Percentiles rank a stretch among this genome's conserved stretches.
Evolutionary conservation across 2,329 filamentous ascomycete species (phyloP).

Genomic region (Pseudocercospora crystallina): DNA sequence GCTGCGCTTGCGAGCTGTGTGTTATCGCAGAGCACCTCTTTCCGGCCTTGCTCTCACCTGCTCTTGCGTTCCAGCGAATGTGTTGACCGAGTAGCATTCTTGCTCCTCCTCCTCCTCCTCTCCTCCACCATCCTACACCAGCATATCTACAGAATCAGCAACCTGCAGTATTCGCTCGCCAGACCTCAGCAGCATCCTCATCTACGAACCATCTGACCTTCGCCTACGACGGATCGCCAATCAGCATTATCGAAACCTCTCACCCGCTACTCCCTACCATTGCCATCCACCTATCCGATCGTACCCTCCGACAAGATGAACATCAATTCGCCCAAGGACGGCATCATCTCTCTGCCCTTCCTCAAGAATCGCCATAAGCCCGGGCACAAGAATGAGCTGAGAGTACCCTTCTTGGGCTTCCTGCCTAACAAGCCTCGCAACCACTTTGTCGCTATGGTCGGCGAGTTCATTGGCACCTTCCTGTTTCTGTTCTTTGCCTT

Average conservation of each 20-base stretch:
- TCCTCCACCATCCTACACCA: not conserved
- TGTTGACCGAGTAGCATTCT: conserved; percentile 12
- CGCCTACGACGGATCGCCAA: not conserved
- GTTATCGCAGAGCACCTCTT: not conserved
- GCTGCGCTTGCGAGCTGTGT: not conserved
- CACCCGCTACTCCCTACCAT: not conserved
- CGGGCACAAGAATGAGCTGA: conserved; percentile 35
- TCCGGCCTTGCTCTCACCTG: not conserved
- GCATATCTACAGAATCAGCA: conserved; percentile 23
- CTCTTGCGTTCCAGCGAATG: conserved; percentile 12
- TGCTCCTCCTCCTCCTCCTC: not conserved
- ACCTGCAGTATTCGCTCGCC: conserved; percentile 3
- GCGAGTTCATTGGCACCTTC: conserved; percentile 46
- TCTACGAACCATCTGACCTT: not conserved
- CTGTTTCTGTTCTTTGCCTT: conserved; percentile 49
- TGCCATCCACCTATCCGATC: conserved; percentile 5
- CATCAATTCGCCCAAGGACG: conserved; percentile 35
- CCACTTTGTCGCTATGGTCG: conserved; percentile 34
- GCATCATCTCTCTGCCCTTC: conserved; percentile 30
- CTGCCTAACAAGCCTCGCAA: conserved; percentile 44
- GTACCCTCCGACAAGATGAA: conserved; percentile 37
- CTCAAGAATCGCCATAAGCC: conserved; percentile 12
- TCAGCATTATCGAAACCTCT: not conserved
- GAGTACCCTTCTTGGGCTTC: conserved; percentile 38
- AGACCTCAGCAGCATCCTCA: conserved; percentile 4